phyloP scores from a whole-genome alignment of 257 asterid genomes.

The Dorcoceras hygrometricum region DNA sequence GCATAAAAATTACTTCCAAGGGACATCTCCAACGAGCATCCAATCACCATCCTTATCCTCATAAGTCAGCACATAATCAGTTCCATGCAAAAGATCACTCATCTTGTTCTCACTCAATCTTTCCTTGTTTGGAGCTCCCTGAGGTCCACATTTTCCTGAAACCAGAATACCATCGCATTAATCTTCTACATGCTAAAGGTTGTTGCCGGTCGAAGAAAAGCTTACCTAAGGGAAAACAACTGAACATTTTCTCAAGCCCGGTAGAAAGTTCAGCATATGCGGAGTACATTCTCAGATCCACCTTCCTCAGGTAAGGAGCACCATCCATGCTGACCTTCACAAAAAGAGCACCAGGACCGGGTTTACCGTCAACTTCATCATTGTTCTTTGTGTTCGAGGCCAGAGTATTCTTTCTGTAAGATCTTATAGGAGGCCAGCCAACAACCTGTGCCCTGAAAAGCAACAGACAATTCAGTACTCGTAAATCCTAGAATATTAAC shows the following conservation, averaged over 20 bases:
- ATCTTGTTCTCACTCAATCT: slow-evolving; percentile 56
- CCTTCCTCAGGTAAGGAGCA: slow-evolving; percentile 91
- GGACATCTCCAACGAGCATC: slow-evolving; percentile 41
- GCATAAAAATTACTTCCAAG: slow-evolving; percentile 33
- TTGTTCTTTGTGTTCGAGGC: slow-evolving; percentile 67
- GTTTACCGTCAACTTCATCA: slow-evolving; percentile 73
- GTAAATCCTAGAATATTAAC: neutral
- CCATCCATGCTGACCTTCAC: slow-evolving; percentile 96
- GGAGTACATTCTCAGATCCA: slow-evolving; percentile 69
- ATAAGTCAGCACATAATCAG: slow-evolving; percentile 47
- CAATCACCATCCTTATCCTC: slow-evolving; percentile 41
- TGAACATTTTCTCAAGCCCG: slow-evolving; percentile 86
- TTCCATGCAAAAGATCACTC: slow-evolving; percentile 60
- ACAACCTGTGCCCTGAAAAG: slow-evolving; percentile 71
- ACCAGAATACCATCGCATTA: neutral
- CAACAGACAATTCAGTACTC: neutral
- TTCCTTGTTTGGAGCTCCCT: slow-evolving; percentile 50
- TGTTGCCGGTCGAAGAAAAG: neutral
- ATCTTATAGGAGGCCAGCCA: slow-evolving; percentile 95
- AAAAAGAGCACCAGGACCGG: slow-evolving; percentile 63
- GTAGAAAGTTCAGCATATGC: slow-evolving; percentile 73
- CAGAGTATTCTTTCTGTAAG: slow-evolving; percentile 69
- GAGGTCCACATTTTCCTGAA: slow-evolving; percentile 64
- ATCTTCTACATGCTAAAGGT: neutral
- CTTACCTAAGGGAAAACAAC: slow-evolving; percentile 63